These are phyloP conservation scores for Scleroderma citrinum DNA, from an alignment of 768 basidiomycete species.

Conservation along the genomic window DNA sequence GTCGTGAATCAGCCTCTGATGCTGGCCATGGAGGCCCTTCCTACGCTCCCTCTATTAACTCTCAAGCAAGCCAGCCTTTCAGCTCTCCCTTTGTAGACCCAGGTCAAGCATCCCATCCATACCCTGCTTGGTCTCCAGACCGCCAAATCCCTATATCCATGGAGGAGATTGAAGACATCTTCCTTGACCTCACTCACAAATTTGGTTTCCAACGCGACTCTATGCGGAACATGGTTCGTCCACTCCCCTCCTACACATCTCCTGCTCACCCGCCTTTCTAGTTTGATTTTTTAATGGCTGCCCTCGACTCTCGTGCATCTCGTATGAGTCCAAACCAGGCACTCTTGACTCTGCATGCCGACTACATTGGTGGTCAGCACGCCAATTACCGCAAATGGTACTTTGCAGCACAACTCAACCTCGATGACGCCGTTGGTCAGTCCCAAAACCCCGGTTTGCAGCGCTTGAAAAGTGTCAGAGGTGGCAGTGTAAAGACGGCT, in stretches of 20 bases:
- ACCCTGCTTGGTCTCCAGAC: slow-evolving; percentile 93
- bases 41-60: slow-evolving; percentile 54
- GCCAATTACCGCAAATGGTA: slow-evolving; percentile 99
- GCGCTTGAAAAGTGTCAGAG: slow-evolving; percentile 79
- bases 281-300: slow-evolving; percentile 98
- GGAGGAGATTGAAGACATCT: slow-evolving; percentile 98
- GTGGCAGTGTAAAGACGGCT: slow-evolving; percentile 42
- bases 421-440: slow-evolving; percentile 97
- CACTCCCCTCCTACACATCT: neutral
- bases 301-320: slow-evolving; percentile 95
- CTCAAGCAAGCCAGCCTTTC: slow-evolving; percentile 53
- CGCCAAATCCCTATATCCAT: slow-evolving; percentile 94
- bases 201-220: slow-evolving; percentile 97
- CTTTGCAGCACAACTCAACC: slow-evolving; percentile 97
- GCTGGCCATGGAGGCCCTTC: slow-evolving; percentile 32
- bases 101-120: slow-evolving; percentile 57
- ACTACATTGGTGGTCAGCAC: slow-evolving; percentile 97
- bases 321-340: slow-evolving; percentile 97
- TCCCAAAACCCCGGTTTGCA: slow-evolving; percentile 90
- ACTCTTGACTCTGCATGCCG: slow-evolving; percentile 92
- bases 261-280: slow-evolving; percentile 21
- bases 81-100: slow-evolving; percentile 58
- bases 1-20: slow-evolving; percentile 24
- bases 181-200: slow-evolving; percentile 96
- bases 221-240: slow-evolving; percentile 86